Conservation (phyloP, 148 eudicot genomes). For the Camellia japonica region DNA sequence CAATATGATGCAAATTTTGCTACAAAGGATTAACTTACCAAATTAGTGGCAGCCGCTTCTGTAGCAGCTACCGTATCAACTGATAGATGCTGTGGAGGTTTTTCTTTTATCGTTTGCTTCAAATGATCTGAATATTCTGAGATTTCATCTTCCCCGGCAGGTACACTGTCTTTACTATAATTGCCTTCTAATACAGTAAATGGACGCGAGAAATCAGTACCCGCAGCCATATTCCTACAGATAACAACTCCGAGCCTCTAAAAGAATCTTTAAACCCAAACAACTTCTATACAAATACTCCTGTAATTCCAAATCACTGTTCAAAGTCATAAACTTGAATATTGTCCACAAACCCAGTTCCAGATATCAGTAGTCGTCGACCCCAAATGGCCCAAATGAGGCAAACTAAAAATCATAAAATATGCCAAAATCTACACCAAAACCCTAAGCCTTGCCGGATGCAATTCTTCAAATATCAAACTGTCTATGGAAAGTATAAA, state of each 20-base stretch:
- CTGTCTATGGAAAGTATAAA: neutral
- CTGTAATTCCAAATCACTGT: neutral
- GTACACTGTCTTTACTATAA: slow-evolving; percentile 32
- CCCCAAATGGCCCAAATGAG: slow-evolving; percentile 6
- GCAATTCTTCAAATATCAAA: neutral
- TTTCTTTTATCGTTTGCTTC: slow-evolving; percentile 49
- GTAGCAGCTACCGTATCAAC: slow-evolving; percentile 47
- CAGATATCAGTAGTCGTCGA: neutral
- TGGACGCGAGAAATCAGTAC: slow-evolving; percentile 58
- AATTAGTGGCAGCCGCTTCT: slow-evolving; percentile 33
- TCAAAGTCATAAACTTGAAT: neutral
- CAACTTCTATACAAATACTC: neutral
- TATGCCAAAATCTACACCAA: neutral
- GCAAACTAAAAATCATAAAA: neutral
- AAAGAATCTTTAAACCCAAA: neutral
- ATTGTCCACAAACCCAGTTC: neutral
- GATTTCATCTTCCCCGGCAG: slow-evolving; percentile 35
- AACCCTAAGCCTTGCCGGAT: neutral
- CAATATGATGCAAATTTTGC: neutral
- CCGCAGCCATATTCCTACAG: slow-evolving; percentile 60
- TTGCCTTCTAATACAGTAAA: slow-evolving; percentile 43
- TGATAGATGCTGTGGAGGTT: slow-evolving; percentile 68
- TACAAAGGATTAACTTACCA: slow-evolving; percentile 30
- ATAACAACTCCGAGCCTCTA: slow-evolving; percentile 25
- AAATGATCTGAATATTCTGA: slow-evolving; percentile 36